Conservation (phyloP, 805 yeast genomes). For the Priceomyces castillae region DNA sequence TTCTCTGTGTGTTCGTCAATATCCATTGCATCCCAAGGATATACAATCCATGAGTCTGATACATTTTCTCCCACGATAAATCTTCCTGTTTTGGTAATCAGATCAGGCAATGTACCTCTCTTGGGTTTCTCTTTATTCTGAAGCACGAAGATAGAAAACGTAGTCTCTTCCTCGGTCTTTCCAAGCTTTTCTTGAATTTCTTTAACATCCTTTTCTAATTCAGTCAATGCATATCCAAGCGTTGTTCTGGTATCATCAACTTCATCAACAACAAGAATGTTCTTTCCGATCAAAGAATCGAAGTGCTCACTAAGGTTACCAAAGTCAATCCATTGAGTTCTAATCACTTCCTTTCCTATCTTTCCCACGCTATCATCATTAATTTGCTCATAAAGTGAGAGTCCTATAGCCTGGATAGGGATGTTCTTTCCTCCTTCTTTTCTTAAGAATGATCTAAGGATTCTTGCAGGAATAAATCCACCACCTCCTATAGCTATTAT, state of each 20-base stretch:
- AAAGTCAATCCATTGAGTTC: conserved; percentile 91
- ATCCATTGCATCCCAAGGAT: conserved; percentile 87
- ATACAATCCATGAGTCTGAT: conserved; percentile 80
- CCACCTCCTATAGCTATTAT: conserved; percentile 74
- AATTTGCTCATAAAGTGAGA: conserved; percentile 61
- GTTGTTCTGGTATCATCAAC: conserved; percentile 93
- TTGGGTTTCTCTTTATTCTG: conserved; percentile 84
- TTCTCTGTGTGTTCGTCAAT: conserved; percentile 70
- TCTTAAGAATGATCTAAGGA: conserved; percentile 61
- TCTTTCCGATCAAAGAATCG: conserved; percentile 77
- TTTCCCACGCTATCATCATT: conserved; percentile 45
- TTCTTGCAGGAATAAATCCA: conserved; percentile 69
- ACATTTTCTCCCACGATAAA: conserved; percentile 75
- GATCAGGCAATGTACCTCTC: conserved; percentile 66
- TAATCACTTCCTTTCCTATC: conserved; percentile 76
- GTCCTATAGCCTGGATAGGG: conserved; percentile 69
- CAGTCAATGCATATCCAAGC: conserved; percentile 76
- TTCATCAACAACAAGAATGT: conserved; percentile 80
- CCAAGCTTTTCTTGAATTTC: conserved; percentile 60
- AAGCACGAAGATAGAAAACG: conserved; percentile 72
- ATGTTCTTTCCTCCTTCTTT: conserved; percentile 59
- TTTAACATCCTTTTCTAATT: conserved; percentile 61
- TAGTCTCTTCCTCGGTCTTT: conserved; percentile 57
- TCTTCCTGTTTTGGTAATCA: conserved; percentile 59
- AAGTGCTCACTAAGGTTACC: conserved; percentile 66